Base-by-base conservation (phyloP, 163 green algal species). In the Chlorella variabilis region DNA sequence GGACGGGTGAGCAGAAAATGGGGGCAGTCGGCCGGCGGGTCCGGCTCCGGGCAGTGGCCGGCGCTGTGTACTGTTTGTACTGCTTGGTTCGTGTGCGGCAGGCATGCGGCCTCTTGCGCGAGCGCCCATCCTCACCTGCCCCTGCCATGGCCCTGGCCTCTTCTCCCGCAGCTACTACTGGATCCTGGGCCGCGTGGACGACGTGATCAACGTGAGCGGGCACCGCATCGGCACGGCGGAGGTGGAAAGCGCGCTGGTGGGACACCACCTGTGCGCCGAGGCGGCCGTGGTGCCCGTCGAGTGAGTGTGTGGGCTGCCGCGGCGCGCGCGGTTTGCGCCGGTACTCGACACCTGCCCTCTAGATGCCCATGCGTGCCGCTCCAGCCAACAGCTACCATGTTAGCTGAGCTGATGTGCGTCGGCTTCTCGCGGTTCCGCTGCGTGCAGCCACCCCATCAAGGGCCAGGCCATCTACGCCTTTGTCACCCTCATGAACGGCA, bases 191-290 rank as follows among this genome's bases (percentile, higher is more conserved):
- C 86, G 92, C n/a, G 89, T 95, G 67, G 92, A 95, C 71, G 93
- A 97, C 81, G 92, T 97, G 31, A 95, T 97, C 86, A 97, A 97
- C 80, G 92, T 97, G 41, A 90, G 79, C 27, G 94, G 94, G 54
- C 94, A 97, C 86, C 86, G 93, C 70, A 95, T 97, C 38, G 93
- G 93, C 48, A 96, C 93, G 0, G 93, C 93, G n/a, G 93, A 97
- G 87, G 92, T 97, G 62, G 94, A 97, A 87, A 87, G 56, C n/a
- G 93, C 93, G 25, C 90, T 97, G 29, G 91, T 92, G 15, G 54
- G 48, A 13, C 88, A 95, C 85, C 71, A 85, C 45, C 17, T 75
- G n/a, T 95, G 91, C 77, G 84, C 89, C 1, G 93, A 97, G 83
- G 91, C 92, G 4, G 92, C 92, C 4, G 92, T 95, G 69, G 92